Percentiles rank a stretch among this genome's conserved stretches.
phyloP scores from a whole-genome alignment of 2,329 filamentous ascomycete genomes.

The Aaosphaeria arxii region DNA sequence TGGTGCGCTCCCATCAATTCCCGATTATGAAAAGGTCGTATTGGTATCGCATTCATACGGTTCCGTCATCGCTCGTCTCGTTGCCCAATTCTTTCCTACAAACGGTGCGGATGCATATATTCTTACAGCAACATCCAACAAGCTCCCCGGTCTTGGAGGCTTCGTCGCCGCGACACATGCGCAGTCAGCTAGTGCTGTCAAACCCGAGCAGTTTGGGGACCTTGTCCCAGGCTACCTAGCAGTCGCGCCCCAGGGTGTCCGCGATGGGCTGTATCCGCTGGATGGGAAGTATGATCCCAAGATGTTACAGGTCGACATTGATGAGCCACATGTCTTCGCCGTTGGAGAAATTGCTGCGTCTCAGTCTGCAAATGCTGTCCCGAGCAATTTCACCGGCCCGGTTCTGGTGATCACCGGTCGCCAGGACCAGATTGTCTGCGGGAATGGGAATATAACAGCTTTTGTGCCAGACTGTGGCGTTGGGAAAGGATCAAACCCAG shows the following conservation, averaged over 20 bases:
- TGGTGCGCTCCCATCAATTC: slow-evolving; percentile 31
- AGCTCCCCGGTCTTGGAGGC: slow-evolving; percentile 12
- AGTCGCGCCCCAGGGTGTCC: neutral
- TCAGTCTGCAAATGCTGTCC: neutral
- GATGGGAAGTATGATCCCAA: slow-evolving; percentile 2
- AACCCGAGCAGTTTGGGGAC: neutral
- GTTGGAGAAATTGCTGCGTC: slow-evolving; percentile 2
- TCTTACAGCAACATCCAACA: slow-evolving; percentile 57
- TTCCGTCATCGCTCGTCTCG: slow-evolving; percentile 53
- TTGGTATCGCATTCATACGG: slow-evolving; percentile 63
- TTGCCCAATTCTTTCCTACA: slow-evolving; percentile 46
- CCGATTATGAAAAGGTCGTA: slow-evolving; percentile 43
- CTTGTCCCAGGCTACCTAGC: slow-evolving; percentile 2
- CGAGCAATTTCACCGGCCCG: slow-evolving; percentile 46
- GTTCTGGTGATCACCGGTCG: slow-evolving; percentile 56
- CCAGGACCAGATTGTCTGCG: slow-evolving; percentile 54
- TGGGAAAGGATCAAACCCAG: neutral
- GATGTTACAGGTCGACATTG: slow-evolving; percentile 1
- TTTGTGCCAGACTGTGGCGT: neutral
- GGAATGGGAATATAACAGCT: slow-evolving; percentile 33
- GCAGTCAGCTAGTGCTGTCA: neutral
- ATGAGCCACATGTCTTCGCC: slow-evolving; percentile 1
- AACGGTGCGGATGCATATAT: slow-evolving; percentile 53
- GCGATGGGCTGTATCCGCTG: slow-evolving; percentile 1
- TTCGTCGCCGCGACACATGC: neutral